Percentiles rank a stretch among this genome's conserved stretches.
Evolutionary conservation across 208 protist genomes (phyloP).

Genomic region (Crithidia brevicula): DNA sequence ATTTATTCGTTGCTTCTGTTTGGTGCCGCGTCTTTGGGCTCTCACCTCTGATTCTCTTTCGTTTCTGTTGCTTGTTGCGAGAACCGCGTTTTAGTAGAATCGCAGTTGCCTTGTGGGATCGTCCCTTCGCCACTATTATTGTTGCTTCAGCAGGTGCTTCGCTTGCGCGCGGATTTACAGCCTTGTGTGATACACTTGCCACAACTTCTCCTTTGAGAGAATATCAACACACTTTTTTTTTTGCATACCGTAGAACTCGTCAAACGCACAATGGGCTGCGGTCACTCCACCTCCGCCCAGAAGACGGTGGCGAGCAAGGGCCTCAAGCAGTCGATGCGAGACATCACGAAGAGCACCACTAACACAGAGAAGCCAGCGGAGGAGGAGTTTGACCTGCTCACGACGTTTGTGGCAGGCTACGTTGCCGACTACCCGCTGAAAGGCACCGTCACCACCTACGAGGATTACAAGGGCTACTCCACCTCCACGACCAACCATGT

Average conservation of each 20-base stretch:
- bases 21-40: too few relatives aligned
- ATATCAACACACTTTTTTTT: too few relatives aligned
- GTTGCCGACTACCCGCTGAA: slow-evolving; percentile 29
- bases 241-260: neutral
- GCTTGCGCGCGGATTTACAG: too few relatives aligned
- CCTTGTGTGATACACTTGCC: too few relatives aligned
- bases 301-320: slow-evolving; percentile 1
- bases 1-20: too few relatives aligned
- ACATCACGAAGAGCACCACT: neutral
- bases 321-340: neutral
- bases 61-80: too few relatives aligned
- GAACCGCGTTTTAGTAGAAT: too few relatives aligned
- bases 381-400: slow-evolving; percentile 12
- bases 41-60: too few relatives aligned
- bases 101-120: too few relatives aligned
- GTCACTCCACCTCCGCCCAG: slow-evolving; percentile 7
- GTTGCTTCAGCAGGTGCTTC: too few relatives aligned
- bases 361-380: slow-evolving; percentile 5
- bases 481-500: slow-evolving; percentile 50
- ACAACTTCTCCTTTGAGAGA: too few relatives aligned
- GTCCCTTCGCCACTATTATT: too few relatives aligned
- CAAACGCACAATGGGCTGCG: slow-evolving; percentile 40
- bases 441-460: slow-evolving; percentile 42
- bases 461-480: slow-evolving; percentile 66
- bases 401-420: slow-evolving; percentile 40